Conservation (phyloP, 306 rosid species). For the Cercis canadensis region DNA sequence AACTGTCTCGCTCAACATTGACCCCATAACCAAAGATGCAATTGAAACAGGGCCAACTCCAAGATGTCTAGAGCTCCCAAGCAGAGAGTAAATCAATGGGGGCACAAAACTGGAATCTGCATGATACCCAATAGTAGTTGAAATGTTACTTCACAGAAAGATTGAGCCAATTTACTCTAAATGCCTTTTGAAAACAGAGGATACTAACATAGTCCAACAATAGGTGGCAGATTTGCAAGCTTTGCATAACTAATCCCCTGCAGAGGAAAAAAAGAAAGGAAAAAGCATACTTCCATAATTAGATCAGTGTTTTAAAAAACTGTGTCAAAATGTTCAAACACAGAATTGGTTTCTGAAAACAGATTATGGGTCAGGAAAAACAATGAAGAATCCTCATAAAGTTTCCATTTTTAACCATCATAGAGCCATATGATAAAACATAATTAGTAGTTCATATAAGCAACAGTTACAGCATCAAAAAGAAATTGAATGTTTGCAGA, state of each 20-base stretch:
- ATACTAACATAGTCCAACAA: constrained; percentile 87
- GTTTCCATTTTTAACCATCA: neutral
- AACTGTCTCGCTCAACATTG: constrained; percentile 82
- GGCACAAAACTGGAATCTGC: constrained; percentile 99
- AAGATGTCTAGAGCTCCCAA: constrained; percentile 93
- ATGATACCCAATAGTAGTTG: constrained; percentile 25
- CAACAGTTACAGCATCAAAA: neutral
- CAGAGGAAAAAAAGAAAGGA: constrained; percentile 5
- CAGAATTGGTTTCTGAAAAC: neutral
- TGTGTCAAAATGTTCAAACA: neutral
- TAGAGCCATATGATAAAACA: too few relatives aligned
- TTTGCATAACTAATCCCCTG: constrained; percentile 99
- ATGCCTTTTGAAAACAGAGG: constrained; percentile 11
- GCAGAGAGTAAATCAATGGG: constrained; percentile 79
- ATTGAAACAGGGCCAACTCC: constrained; percentile 98
- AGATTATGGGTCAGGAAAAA: neutral
- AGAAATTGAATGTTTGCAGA: constrained; percentile 15
- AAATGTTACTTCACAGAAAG: constrained; percentile 3
- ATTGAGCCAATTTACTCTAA: neutral
- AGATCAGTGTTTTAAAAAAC: neutral
- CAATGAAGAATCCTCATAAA: neutral
- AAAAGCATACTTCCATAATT: neutral
- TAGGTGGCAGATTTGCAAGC: constrained; percentile 97
- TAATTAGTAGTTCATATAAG: too few relatives aligned
- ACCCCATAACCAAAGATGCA: constrained; percentile 97